Evolutionary conservation across 2,329 filamentous ascomycete species (phyloP).

Genomic region (Purpureocillium lavendulum): DNA sequence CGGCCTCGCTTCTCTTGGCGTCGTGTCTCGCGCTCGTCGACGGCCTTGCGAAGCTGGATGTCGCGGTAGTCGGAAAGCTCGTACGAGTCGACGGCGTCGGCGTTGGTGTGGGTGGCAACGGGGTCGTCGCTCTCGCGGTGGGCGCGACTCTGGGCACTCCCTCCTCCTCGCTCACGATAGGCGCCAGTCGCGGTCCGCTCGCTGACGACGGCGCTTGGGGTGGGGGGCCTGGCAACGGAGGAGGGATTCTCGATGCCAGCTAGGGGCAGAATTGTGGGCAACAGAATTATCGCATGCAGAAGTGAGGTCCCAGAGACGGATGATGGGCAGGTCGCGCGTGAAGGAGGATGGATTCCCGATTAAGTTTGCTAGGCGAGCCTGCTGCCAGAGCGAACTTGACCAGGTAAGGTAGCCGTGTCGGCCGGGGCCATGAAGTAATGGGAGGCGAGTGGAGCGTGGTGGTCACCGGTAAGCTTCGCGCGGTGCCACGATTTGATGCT

Average conservation of each 20-base stretch:
- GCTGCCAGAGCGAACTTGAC: too few species aligned
- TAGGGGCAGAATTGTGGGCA: conserved; percentile 24
- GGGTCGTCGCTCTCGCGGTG: conserved; percentile 1
- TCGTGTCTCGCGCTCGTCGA: conserved; percentile 22
- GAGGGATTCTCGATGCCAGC: conserved; percentile 25
- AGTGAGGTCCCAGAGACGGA: background rate
- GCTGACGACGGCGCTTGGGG: conserved; percentile 9
- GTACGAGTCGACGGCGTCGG: conserved; percentile 17
- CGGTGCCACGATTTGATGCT: too few species aligned
- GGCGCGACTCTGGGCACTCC: conserved; percentile 14
- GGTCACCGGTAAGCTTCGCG: too few species aligned
- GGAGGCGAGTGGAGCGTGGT: too few species aligned
- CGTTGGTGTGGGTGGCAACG: conserved; percentile 3
- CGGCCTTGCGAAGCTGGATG: conserved; percentile 18
- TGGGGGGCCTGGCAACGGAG: conserved; percentile 23
- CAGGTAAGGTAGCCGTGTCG: too few species aligned
- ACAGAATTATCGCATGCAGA: background rate
- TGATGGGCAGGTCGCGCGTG: background rate
- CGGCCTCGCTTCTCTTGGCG: conserved; percentile 39
- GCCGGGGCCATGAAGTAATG: too few species aligned
- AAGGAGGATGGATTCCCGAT: background rate
- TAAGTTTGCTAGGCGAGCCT: too few species aligned
- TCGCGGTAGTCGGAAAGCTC: conserved; percentile 33
- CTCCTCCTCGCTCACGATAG: conserved; percentile 24
- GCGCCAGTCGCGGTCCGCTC: conserved; percentile 14